Base-by-base conservation (phyloP, 2,329 filamentous ascomycete species). In the Stemphylium lycopersici region DNA sequence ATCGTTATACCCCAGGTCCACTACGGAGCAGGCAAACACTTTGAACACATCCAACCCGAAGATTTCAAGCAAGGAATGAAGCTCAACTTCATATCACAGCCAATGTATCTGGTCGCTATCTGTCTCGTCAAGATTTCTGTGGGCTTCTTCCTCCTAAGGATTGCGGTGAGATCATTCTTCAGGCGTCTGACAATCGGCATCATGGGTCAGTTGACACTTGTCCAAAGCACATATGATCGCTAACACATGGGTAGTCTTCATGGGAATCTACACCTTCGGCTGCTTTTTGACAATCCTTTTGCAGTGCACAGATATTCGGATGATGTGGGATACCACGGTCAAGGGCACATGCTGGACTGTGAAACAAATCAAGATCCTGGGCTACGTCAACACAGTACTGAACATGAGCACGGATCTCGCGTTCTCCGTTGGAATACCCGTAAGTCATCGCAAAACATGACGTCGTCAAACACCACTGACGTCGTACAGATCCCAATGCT, bases 121-220 rank as follows among this genome's bases (percentile, higher is more conserved):
- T 72, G 75, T 29, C 60, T 79, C 3, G 76, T 82, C 57, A 83
- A 83, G 62, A 68, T 82, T 8, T 82, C 80, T 0, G 75, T 82
- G 29, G 78, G 76, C 6, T 75, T 79, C 38, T 81, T 82, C 59
- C 68, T 83, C 16, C 72, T 82, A 33, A 73, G 81, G 31, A 68
- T 82, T 24, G 77, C 78, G 13, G 69, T 75, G 16, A 63, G 67
- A 11, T 72, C 70, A 34, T 68, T 68, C 5, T 81, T 79, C 65
- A 74, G 75, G 36, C 66, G 67, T 13, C 73, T 78, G 40, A 74
- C 83, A 18, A 77, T 75, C 56, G 67, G 65, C 2, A 69, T 78
- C n/a, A 79, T 83, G 63, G 68, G 78, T 80, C 59, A 64, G 77
- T 43, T 12, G 15, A 34, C 26, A 45, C 24, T 1, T 36, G 4